Evolutionary conservation across 345 rosid species (phyloP).

Genomic region (Euphorbia lathyris): DNA sequence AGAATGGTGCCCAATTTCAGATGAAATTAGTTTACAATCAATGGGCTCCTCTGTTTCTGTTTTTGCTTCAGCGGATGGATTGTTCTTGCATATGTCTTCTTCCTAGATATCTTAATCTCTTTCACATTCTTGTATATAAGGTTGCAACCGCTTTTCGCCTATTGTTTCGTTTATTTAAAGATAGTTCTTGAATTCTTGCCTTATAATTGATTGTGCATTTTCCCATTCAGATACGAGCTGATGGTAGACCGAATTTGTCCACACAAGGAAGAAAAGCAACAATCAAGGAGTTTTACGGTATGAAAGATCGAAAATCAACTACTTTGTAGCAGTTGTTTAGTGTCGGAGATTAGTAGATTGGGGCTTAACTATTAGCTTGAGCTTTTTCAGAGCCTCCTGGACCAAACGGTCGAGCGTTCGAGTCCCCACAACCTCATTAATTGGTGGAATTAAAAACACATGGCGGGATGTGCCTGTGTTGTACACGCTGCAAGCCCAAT

Average conservation of each 20-base stretch:
- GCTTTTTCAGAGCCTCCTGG: too few species aligned
- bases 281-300: conserved; percentile 82
- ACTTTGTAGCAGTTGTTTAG: not conserved
- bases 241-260: conserved; percentile 51
- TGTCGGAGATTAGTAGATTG: too few species aligned
- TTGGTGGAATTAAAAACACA: too few species aligned
- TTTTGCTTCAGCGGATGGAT: conserved; percentile 82
- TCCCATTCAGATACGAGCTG: conserved; percentile 51
- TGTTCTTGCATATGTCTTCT: conserved; percentile 72
- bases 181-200: not conserved
- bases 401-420: too few species aligned
- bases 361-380: too few species aligned
- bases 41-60: conserved; percentile 74
- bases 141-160: conserved; percentile 34
- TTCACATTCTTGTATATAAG: conserved; percentile 82
- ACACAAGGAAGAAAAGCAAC: conserved; percentile 85
- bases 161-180: conserved; percentile 1
- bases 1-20: conserved; percentile 65
- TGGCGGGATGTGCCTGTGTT: too few species aligned
- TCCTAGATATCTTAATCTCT: conserved; percentile 78
- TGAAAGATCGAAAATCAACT: conserved; percentile 5
- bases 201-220: conserved; percentile 6
- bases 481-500: too few species aligned
- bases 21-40: conserved; percentile 88
- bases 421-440: too few species aligned